Percentiles rank a stretch among this genome's conserved stretches.
phyloP scores from a whole-genome alignment of 805 yeast genomes.

The Cyberlindnera euphorbiiphila region DNA sequence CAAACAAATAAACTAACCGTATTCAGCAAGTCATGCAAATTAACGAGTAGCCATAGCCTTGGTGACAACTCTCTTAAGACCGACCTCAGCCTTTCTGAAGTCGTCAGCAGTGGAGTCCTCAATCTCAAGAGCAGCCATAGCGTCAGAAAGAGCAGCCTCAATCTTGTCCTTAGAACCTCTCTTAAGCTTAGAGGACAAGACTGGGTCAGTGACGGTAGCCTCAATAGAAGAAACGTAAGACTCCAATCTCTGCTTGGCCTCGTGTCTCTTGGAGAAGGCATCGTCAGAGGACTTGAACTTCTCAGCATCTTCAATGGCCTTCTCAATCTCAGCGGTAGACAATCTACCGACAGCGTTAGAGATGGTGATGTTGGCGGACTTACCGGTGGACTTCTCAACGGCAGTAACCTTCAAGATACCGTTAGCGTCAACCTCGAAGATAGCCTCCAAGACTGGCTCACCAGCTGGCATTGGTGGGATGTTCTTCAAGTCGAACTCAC shows the following conservation, averaged over 20 bases:
- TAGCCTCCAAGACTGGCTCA: conserved; percentile 98
- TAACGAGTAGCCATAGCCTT: conserved; percentile 98
- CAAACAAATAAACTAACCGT: conserved; percentile 14
- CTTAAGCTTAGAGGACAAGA: conserved; percentile 95
- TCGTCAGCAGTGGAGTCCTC: conserved; percentile 97
- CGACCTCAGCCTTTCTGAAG: conserved; percentile 98
- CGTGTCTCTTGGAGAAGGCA: conserved; percentile 99
- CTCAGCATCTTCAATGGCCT: conserved; percentile 98
- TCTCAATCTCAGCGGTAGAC: conserved; percentile 93
- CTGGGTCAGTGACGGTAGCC: conserved; percentile 96
- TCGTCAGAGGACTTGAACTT: conserved; percentile 98
- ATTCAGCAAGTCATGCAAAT: conserved; percentile 16
- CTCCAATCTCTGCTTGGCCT: conserved; percentile 98
- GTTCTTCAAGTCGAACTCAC: conserved; percentile 97
- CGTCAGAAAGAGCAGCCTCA: conserved; percentile 96
- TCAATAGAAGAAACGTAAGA: conserved; percentile 96
- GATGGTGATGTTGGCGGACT: conserved; percentile 96
- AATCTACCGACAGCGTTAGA: conserved; percentile 99
- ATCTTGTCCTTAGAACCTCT: conserved; percentile 95
- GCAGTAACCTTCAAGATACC: conserved; percentile 99
- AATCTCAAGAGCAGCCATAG: conserved; percentile 94
- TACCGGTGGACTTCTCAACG: conserved; percentile 97
- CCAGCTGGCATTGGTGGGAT: conserved; percentile 99
- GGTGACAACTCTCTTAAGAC: conserved; percentile 98
- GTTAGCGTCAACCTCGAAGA: conserved; percentile 98